Evolutionary conservation across 139 green algal genomes (phyloP).

Genomic region (Closterium sp.): DNA sequence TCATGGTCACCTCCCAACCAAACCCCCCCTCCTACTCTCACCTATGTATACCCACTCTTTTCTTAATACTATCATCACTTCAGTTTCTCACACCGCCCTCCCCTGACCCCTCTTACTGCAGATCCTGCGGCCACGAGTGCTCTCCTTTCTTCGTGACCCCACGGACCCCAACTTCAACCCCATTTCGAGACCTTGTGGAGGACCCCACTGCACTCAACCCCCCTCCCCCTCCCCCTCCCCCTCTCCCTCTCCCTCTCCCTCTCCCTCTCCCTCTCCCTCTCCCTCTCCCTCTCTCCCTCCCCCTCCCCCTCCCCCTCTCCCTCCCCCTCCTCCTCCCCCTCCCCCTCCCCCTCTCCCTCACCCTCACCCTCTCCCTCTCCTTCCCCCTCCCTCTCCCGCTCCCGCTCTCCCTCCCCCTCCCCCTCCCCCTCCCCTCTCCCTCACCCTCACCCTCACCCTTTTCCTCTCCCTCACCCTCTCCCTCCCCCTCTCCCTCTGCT

Average conservation of each 20-base stretch:
- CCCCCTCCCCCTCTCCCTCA: background rate
- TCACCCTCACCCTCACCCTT: background rate
- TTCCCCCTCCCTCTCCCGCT: conserved; percentile 14
- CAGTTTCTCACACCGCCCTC: no score
- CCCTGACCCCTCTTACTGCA: no score
- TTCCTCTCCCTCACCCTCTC: conserved; percentile 21
- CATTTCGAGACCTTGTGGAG: no score
- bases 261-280: no score
- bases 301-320: conserved; percentile 15
- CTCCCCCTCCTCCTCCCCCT: conserved; percentile 17
- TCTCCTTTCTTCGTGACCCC: no score
- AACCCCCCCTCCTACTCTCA: no score
- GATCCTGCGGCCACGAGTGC: no score
- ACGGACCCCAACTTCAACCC: no score
- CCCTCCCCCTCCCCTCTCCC: conserved; percentile 3
- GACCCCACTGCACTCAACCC: background rate
- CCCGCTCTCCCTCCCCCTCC: background rate
- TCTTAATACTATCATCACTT: no score
- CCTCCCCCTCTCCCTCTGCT: conserved; percentile 47
- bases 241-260: background rate
- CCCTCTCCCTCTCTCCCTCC: background rate
- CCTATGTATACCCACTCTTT: no score
- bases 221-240: background rate
- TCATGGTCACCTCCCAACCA: no score
- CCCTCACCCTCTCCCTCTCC: background rate